Evolutionary conservation across 1,284 basidiomycete genomes (phyloP), one percentile per base, ranked within the genome.

Genomic region (Cyathus pygmaeus): DNA sequence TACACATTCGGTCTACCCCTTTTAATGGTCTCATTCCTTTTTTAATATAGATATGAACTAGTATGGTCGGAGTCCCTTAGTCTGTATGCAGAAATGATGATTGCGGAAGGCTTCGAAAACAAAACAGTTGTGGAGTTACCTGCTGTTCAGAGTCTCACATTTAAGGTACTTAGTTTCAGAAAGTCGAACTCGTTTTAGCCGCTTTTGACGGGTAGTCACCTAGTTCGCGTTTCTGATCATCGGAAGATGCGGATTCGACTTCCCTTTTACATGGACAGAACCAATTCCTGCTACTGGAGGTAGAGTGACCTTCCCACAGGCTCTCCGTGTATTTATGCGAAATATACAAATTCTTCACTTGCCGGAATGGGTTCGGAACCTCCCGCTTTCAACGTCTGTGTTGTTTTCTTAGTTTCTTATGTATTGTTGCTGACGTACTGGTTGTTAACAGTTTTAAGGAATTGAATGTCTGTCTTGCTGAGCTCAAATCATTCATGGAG

Each of bases 151-250:
- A 64, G 53, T 7, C 64, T 84, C 53, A 85, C 84, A 4, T 78
- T 78, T 71, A 36, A 36, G 33, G 33, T 36, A 36, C 33, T 9
- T 36, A 36, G 15, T 9, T 7, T 15, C 15, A 36, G 9, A 7
- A 36, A 36, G n/a, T n/a, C 33, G 15, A 36, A 36, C 33, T 7
- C 15, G 15, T 36, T 15, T 15, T 36, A 36, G 7, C 33, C 9
- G 7, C 9, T 36, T 7, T 36, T 36, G 15, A 36, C 15, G 7
- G 33, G 9, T 15, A 36, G 33, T n/a, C n/a, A n/a, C 7, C 7
- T 85, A 87, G 74, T 68, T 85, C 17, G 81, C 84, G 0, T 73
- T 88, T 9, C 71, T 85, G 31, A 75, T 87, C 21, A 81, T 88
- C 42, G 81, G 80, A 6, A 80, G 75, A 47, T 86, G 83, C 60